phyloP scores from a whole-genome alignment of 495 filamentous ascomycete genomes.

The Tetracladium setigerum region DNA sequence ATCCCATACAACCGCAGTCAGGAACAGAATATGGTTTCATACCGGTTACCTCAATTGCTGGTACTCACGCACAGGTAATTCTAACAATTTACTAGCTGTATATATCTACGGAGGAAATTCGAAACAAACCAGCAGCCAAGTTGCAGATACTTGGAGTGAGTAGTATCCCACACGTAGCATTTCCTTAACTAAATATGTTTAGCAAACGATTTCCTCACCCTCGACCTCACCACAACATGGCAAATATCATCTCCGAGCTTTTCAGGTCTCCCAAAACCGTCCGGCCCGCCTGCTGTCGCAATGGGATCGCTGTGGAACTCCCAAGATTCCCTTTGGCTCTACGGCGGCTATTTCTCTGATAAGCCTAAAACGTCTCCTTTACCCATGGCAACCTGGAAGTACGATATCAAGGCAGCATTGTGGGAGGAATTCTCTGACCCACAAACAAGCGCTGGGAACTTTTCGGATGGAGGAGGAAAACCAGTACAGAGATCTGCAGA shows the following conservation, averaged over 20 bases:
- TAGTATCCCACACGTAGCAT: background rate
- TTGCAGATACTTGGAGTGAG: conserved; percentile 56
- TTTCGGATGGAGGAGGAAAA: conserved; percentile 41
- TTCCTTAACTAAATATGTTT: conserved; percentile 19
- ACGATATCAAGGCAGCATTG: conserved; percentile 44
- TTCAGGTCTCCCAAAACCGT: conserved; percentile 52
- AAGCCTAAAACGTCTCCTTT: conserved; percentile 42
- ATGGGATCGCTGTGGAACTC: conserved; percentile 69
- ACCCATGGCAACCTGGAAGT: conserved; percentile 56
- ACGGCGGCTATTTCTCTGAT: conserved; percentile 65
- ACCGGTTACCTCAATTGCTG: no score
- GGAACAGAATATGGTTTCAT: no score
- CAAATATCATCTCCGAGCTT: conserved; percentile 54
- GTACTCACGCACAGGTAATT: no score
- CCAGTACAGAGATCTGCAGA: conserved; percentile 58
- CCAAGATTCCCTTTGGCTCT: conserved; percentile 56
- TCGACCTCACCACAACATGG: conserved; percentile 62
- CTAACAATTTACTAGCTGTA: conserved; percentile 25
- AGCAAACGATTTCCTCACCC: conserved; percentile 63
- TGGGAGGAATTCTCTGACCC: conserved; percentile 56
- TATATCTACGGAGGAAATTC: conserved; percentile 69
- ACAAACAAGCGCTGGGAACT: conserved; percentile 47
- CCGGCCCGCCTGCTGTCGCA: conserved; percentile 60
- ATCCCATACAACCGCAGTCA: no score
- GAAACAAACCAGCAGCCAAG: conserved; percentile 43